Base-by-base conservation (phyloP, 2,329 filamentous ascomycete species). In the Mollisia scopiformis region DNA sequence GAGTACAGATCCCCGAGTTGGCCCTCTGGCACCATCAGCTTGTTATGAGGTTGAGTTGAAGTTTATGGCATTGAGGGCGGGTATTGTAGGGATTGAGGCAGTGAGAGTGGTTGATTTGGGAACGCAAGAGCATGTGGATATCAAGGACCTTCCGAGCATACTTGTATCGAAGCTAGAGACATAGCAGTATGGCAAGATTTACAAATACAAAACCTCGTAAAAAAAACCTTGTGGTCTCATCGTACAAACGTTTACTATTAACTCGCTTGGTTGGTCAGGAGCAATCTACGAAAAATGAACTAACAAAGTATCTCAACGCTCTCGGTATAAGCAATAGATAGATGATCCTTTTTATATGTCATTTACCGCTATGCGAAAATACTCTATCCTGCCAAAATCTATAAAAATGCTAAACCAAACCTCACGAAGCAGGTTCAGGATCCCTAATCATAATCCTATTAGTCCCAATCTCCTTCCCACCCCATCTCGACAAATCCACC, bases 61-160 rank as follows among this genome's bases (percentile, higher is more conserved):
- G 66, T 93, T 94, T 66, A 77, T 93, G 56, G 87, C 90, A 3
- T 76, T 93, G 55, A 76, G 75, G 56, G 80, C 84, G 51, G 91
- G 91, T 0, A 82, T 91, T 31, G 80, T 91, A 30, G 82, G 83
- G n/a, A 75, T 94, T 2, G 91, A 93, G 68, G 87, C 88, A 2
- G 80, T 94, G 21, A 80, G 90, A 53, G 84, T 94, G 1, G 81
- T 93, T 3, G 91, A 95, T 73, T 73, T 94, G 62, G 84, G 80
- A 23, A 90, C 85, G 33, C 88, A 91, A 70, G 90, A 93, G 76
- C 88, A 90, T 71, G 88, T 91, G 3, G 90, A 94, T 74, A 87
- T 93, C 57, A 82, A 85, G 62, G 89, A 94, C 63, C 73, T 95
- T 65, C 91, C 91, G 0, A 86, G 84, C 47, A 85, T 92, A 68